Evolutionary conservation across 306 rosid genomes (phyloP).

Genomic region (Abrus pulchellus): DNA sequence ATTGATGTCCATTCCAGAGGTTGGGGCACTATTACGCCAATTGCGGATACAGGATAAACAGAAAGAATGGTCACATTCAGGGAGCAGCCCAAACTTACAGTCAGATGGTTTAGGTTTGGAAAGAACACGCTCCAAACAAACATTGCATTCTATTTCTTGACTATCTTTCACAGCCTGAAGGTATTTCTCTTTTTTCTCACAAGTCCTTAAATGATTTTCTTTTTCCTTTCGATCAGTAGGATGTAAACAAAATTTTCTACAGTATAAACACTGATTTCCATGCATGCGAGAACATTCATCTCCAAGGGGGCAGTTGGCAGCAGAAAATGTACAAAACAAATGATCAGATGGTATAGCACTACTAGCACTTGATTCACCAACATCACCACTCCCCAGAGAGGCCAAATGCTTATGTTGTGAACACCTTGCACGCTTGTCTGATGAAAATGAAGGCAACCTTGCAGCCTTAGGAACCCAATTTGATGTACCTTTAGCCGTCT

Average conservation of each 20-base stretch:
- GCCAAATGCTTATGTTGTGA: slow-evolving; percentile 45
- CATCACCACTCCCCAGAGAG: slow-evolving; percentile 48
- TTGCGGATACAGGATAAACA: slow-evolving; percentile 91
- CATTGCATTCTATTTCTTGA: slow-evolving; percentile 93
- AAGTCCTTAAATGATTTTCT: slow-evolving; percentile 74
- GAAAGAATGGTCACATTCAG: slow-evolving; percentile 94
- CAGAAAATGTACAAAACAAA: slow-evolving; percentile 77
- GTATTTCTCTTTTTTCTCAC: slow-evolving; percentile 77
- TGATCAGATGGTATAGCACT: slow-evolving; percentile 54
- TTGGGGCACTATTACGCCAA: slow-evolving; percentile 88
- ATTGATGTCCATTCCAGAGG: slow-evolving; percentile 67
- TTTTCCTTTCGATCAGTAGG: slow-evolving; percentile 72
- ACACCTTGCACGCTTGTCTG: slow-evolving; percentile 55
- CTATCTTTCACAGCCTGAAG: slow-evolving; percentile 72
- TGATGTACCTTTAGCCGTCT: slow-evolving; percentile 44
- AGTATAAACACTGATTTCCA: slow-evolving; percentile 79
- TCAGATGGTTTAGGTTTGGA: slow-evolving; percentile 75
- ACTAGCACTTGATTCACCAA: slow-evolving; percentile 58
- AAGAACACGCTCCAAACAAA: slow-evolving; percentile 87
- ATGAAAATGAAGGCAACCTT: slow-evolving; percentile 47
- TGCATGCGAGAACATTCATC: slow-evolving; percentile 75
- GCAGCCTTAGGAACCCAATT: slow-evolving; percentile 60
- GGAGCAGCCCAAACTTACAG: slow-evolving; percentile 89
- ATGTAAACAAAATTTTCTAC: slow-evolving; percentile 90
- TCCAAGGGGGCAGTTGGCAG: slow-evolving; percentile 82